Evolutionary conservation across 2,329 filamentous ascomycete species (phyloP), one percentile per base, ranked within the genome.

Genomic region (Scopulariopsis brevicaulis): DNA sequence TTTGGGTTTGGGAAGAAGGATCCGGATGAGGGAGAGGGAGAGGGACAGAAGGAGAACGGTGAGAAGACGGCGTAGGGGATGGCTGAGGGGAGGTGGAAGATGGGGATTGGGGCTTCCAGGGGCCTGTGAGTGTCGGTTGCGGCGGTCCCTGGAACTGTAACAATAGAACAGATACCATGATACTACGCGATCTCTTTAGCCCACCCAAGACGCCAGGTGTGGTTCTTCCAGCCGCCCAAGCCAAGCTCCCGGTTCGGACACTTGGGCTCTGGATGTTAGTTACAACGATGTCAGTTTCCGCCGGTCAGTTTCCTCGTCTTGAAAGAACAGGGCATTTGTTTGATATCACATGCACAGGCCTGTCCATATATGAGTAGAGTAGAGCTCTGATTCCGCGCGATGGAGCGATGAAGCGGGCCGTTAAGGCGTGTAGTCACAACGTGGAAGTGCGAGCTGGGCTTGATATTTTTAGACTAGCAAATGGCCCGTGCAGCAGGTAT

Each of bases 61-160:
- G 66, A 65, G 51, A 65, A 66, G 59, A 65, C 66, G 53, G 65
- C 64, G 58, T 64, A 66, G 58, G 64, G 64, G 58, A 64, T 64
- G 32, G 67, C 67, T 52, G 65, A 65, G 35, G 70, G 70, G 58
- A 63, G 70, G 37, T 58, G 62, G 53, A 92, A 91, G 81, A 92
- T 89, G 76, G 92, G 87, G 83, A 75, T 94, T 65, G 90, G 90
- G 15, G 86, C 96, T 66, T 95, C 90, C 79, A 91, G 69, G 71
- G 68, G 59, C 15, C 20, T 18, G 14, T 18, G 54, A n/a, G 4
- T 10, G 4, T 22, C 10, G 40, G 46, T 24, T 22, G 11, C 11
- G 20, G 4, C 43, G 20, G 22, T 37, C 34, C 43, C 22, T 11
- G 20, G 46, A 50, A 50, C 20, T 50, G 46, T 50, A 50, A 35